Evolutionary conservation across 2,329 filamentous ascomycete species (phyloP).

Genomic region (Trichothecium sympodiale): DNA sequence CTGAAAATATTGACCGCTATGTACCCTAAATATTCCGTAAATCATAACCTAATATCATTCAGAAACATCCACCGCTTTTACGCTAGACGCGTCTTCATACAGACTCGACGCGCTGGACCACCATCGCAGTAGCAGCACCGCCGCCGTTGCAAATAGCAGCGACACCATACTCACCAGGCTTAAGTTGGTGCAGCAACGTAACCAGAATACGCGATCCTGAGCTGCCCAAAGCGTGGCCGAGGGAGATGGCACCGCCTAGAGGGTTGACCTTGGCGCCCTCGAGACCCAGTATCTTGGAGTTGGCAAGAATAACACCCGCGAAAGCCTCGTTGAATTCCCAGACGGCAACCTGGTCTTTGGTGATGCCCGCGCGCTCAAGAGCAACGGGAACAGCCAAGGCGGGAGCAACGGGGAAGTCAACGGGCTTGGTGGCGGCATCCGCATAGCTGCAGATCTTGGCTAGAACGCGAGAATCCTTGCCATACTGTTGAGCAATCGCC

Average conservation of each 20-base stretch:
- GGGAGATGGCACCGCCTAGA: slow-evolving; percentile 79
- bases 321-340: slow-evolving; percentile 99
- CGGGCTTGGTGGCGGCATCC: slow-evolving; percentile 80
- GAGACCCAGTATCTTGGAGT: slow-evolving; percentile 81
- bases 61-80: background rate
- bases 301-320: slow-evolving; percentile 87
- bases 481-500: slow-evolving; percentile 70
- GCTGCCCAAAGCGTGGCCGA: slow-evolving; percentile 87
- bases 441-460: slow-evolving; percentile 77
- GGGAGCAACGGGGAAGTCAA: slow-evolving; percentile 91
- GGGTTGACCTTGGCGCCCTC: slow-evolving; percentile 74
- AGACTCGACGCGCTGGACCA: slow-evolving; percentile 70
- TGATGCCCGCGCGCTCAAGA: slow-evolving; percentile 78
- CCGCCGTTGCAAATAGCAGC: slow-evolving; percentile 97
- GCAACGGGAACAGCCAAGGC: slow-evolving; percentile 87
- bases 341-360: slow-evolving; percentile 78
- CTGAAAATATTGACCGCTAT: no score
- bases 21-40: background rate
- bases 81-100: slow-evolving; percentile 23
- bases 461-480: slow-evolving; percentile 66
- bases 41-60: slow-evolving; percentile 1
- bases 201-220: slow-evolving; percentile 86
- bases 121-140: slow-evolving; percentile 80
- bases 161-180: slow-evolving; percentile 86
- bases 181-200: slow-evolving; percentile 81